A percentile compares a stretch with the other conserved stretches of the same genome.
Evolutionary conservation across 129 eudicot species (phyloP).

Genomic region (Helianthus tuberosus): DNA sequence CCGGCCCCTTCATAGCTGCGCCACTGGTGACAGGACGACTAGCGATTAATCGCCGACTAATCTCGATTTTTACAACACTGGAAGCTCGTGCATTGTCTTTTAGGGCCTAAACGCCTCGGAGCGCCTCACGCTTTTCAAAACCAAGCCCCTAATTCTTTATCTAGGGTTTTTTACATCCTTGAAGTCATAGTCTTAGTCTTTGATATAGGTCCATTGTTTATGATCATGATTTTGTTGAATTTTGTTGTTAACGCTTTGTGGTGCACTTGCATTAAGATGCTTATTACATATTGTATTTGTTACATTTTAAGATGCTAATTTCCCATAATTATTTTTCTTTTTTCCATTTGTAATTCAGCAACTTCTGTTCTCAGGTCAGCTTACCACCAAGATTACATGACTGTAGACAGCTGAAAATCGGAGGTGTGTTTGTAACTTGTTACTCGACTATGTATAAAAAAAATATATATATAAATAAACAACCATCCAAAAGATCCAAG

Average conservation of each 20-base stretch:
- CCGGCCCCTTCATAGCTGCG: too few relatives aligned
- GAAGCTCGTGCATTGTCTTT: too few relatives aligned
- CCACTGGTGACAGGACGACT: too few relatives aligned
- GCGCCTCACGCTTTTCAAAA: too few relatives aligned
- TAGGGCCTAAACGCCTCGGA: too few relatives aligned
- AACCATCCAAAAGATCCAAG: neutral
- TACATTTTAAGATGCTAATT: neutral
- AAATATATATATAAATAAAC: neutral
- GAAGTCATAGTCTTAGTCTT: conserved; percentile 2
- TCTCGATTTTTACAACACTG: too few relatives aligned
- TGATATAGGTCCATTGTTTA: conserved; percentile 6
- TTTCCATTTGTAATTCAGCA: conserved; percentile 18
- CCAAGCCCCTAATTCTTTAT: too few relatives aligned
- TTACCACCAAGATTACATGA: conserved; percentile 46
- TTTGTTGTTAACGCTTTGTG: neutral
- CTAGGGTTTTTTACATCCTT: neutral
- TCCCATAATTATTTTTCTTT: conserved; percentile 12
- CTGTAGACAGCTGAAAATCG: conserved; percentile 21
- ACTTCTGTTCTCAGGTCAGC: conserved; percentile 48
- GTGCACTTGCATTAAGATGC: conserved; percentile 1
- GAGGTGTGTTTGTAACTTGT: conserved; percentile 16
- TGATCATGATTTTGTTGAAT: conserved; percentile 4
- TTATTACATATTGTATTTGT: neutral
- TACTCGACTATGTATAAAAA: neutral
- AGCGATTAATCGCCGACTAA: too few relatives aligned